A percentile compares a stretch with the other conserved stretches of the same genome.
These are phyloP conservation scores for Daldinia loculata DNA, from an alignment of 495 filamentous ascomycete species.

Conservation along the genomic window DNA sequence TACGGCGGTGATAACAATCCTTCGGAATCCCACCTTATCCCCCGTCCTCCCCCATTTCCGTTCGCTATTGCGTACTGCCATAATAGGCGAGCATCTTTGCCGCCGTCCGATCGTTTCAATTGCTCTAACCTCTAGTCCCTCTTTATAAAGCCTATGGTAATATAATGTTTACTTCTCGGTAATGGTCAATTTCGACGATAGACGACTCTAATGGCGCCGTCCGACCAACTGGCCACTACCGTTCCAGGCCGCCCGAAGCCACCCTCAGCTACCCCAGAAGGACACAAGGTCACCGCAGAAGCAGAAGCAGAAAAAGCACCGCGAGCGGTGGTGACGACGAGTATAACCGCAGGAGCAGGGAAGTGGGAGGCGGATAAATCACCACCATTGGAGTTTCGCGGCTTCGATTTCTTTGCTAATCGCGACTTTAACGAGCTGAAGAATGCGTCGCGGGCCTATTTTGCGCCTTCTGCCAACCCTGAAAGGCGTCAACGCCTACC, in stretches of 20 bases:
- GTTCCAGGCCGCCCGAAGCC: constrained; percentile 25
- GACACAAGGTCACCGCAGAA: neutral
- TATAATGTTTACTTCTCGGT: constrained; percentile 33
- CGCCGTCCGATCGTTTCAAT: constrained; percentile 36
- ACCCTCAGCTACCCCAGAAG: neutral
- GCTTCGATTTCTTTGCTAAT: constrained; percentile 45
- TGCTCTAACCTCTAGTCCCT: constrained; percentile 8
- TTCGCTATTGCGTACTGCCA: neutral
- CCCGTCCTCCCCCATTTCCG: constrained; percentile 10
- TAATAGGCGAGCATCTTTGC: constrained; percentile 25
- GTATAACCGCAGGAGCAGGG: neutral
- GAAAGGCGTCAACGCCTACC: constrained; percentile 37
- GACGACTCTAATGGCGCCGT: constrained; percentile 28
- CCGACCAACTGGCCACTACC: constrained; percentile 22
- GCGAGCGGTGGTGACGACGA: constrained; percentile 3
- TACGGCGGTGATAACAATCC: constrained; percentile 24
- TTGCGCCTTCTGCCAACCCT: constrained; percentile 15
- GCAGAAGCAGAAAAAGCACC: constrained; percentile 1
- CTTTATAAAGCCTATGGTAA: constrained; percentile 18
- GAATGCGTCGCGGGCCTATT: constrained; percentile 44
- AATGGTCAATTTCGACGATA: constrained; percentile 22
- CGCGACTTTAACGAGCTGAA: constrained; percentile 44
- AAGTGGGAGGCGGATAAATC: constrained; percentile 13
- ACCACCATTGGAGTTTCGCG: constrained; percentile 41
- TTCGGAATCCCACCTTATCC: constrained; percentile 29